Conservation (phyloP, 495 filamentous ascomycete species). For the Cenococcum geophilum region DNA sequence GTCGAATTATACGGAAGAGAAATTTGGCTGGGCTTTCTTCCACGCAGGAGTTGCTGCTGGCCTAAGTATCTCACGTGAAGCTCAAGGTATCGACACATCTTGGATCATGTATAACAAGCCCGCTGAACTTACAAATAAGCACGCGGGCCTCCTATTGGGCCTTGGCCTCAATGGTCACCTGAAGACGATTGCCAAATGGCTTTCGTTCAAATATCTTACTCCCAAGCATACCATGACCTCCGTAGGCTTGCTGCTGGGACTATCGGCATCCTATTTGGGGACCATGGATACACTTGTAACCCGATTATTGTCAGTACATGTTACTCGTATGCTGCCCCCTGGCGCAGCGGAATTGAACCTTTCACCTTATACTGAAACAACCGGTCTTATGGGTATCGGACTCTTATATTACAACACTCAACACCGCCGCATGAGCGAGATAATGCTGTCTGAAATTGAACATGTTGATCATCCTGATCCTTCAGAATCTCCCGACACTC, state of each 20-base stretch:
- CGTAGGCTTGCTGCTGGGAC: slow-evolving; percentile 83
- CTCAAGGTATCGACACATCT: slow-evolving; percentile 91
- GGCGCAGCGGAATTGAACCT: slow-evolving; percentile 92
- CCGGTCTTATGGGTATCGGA: slow-evolving; percentile 95
- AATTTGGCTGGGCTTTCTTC: slow-evolving; percentile 96
- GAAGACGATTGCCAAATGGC: slow-evolving; percentile 90
- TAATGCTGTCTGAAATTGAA: slow-evolving; percentile 96
- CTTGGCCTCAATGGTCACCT: slow-evolving; percentile 95
- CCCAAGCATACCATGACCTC: slow-evolving; percentile 99
- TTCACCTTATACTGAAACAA: slow-evolving; percentile 88
- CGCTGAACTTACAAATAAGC: slow-evolving; percentile 80
- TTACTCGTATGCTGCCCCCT: slow-evolving; percentile 84
- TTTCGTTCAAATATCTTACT: slow-evolving; percentile 96
- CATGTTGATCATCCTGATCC: slow-evolving; percentile 69
- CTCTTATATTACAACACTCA: slow-evolving; percentile 92
- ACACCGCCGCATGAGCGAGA: slow-evolving; percentile 95
- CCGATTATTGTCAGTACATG: slow-evolving; percentile 92
- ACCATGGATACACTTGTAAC: slow-evolving; percentile 96
- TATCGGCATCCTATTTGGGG: slow-evolving; percentile 88
- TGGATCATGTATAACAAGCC: slow-evolving; percentile 99
- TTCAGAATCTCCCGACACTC: slow-evolving; percentile 53
- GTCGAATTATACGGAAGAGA: slow-evolving; percentile 79
- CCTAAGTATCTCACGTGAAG: slow-evolving; percentile 79
- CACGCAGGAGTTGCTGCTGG: slow-evolving; percentile 89
- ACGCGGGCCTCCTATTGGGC: slow-evolving; percentile 87